Conservation (phyloP, 2,329 filamentous ascomycete genomes). For the Trichoderma endophyticum region DNA sequence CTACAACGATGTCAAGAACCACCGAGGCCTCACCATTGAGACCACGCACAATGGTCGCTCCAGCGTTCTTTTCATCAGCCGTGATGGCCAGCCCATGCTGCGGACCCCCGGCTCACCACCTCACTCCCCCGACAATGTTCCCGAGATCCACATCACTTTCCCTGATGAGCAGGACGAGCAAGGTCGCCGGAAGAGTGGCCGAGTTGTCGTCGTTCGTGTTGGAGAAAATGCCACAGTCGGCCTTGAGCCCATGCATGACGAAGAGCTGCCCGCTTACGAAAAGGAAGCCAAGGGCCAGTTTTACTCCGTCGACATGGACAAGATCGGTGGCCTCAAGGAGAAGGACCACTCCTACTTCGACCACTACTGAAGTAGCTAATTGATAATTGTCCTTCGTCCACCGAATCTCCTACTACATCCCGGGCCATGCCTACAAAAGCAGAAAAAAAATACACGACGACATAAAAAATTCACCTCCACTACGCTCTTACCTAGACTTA, state of each 20-base stretch:
- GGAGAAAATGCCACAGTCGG: constrained; percentile 83
- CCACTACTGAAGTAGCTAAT: constrained; percentile 25
- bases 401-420: background rate
- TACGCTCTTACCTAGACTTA: constrained; percentile 9
- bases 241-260: constrained; percentile 79
- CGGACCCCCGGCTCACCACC: constrained; percentile 73
- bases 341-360: constrained; percentile 57
- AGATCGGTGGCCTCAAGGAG: constrained; percentile 91
- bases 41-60: constrained; percentile 55
- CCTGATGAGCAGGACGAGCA: constrained; percentile 88
- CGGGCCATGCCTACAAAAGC: background rate
- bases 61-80: constrained; percentile 74
- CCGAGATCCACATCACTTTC: constrained; percentile 97
- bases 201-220: constrained; percentile 87
- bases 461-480: background rate
- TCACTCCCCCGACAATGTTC: constrained; percentile 75
- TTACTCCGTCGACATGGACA: constrained; percentile 90
- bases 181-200: constrained; percentile 77
- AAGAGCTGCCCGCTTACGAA: constrained; percentile 83
- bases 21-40: constrained; percentile 56
- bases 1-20: constrained; percentile 60
- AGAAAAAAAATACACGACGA: constrained; percentile 7
- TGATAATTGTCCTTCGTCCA: background rate
- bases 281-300: constrained; percentile 76
- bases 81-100: constrained; percentile 73